Base-by-base conservation (phyloP, 495 filamentous ascomycete species). In the Jackrogersella minutella region DNA sequence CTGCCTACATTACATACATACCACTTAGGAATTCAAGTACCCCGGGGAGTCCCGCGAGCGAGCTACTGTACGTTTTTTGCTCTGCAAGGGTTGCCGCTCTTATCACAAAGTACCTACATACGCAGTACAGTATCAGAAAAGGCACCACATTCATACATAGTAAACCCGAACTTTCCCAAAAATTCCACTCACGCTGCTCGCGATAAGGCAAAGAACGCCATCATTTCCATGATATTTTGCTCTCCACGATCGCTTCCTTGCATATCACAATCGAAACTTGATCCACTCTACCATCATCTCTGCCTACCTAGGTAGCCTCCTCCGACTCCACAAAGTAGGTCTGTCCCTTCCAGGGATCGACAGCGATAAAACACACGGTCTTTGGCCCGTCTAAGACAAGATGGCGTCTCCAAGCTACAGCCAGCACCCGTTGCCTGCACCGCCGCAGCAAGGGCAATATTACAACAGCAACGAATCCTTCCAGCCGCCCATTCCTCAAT, bases 381-480 rank as follows among this genome's bases (percentile, higher is more conserved):
- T 65, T 50, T 50, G 49, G n/a, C 51, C 58, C 58, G 39, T 50
- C 49, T 65, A 40, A 57, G 61, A 73, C 71, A 64, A 56, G 24
- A 74, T 74, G 72, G 72, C 70, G 70, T 74, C 72, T 44, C 22
- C 62, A 50, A 72, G 37, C 43, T 73, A 74, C 34, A 73, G 53
- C 33, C 62, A 24, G 37, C 72, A 73, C 33, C 66, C 67, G 39
- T 60, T 74, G 67, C 70, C 72, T 55, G 67, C 67, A 55, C 70
- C 72, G 51, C 58, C 58, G 54, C 66, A 68, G 49, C 72, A 70
- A 51, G 69, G 59, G 14, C 69, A 72, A 26, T 66, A 72, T 31
- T 63, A 70, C 24, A 49, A 51, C 59, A 60, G 68, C 24, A 49
- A 51, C 59, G 63, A 68, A 44, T 68, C 70, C 51, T 64, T 68